Conservation (phyloP, 2,329 filamentous ascomycete genomes). For the Venturia aucupariae region DNA sequence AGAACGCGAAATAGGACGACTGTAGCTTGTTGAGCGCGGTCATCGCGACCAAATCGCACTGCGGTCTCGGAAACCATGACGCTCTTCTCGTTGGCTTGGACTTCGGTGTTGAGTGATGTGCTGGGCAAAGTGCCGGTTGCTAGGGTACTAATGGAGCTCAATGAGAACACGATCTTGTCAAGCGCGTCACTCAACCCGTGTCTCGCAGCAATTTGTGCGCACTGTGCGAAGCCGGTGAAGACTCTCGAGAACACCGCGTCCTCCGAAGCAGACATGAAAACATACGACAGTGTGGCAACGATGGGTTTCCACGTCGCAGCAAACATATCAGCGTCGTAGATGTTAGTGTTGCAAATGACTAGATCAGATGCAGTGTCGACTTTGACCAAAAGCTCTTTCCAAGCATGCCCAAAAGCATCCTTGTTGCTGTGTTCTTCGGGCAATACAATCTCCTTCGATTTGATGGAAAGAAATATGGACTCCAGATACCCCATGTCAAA, state of each 20-base stretch:
- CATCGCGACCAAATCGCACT: slow-evolving; percentile 88
- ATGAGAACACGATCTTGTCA: slow-evolving; percentile 83
- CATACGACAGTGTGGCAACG: slow-evolving; percentile 88
- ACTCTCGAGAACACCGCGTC: slow-evolving; percentile 91
- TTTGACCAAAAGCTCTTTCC: slow-evolving; percentile 88
- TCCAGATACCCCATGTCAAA: slow-evolving; percentile 78
- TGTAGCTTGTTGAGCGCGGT: slow-evolving; percentile 85
- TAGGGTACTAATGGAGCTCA: slow-evolving; percentile 84
- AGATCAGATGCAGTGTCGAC: slow-evolving; percentile 66
- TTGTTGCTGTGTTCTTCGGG: slow-evolving; percentile 96
- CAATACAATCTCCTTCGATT: slow-evolving; percentile 86
- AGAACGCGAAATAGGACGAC: slow-evolving; percentile 93
- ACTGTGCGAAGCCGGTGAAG: slow-evolving; percentile 92
- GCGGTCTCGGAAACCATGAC: slow-evolving; percentile 99
- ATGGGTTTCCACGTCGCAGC: slow-evolving; percentile 92
- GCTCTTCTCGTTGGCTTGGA: slow-evolving; percentile 81
- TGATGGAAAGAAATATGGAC: slow-evolving; percentile 84
- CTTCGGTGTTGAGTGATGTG: slow-evolving; percentile 86
- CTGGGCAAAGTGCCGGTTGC: slow-evolving; percentile 67
- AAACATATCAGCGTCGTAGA: slow-evolving; percentile 98
- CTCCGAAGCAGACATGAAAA: slow-evolving; percentile 97
- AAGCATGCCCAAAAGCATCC: slow-evolving; percentile 93
- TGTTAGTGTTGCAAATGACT: slow-evolving; percentile 76
- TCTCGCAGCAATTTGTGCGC: slow-evolving; percentile 80
- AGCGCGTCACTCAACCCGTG: slow-evolving; percentile 78